Base-by-base conservation (phyloP, 352 stramenopile genomes). In the Globisporangium iwayamae region DNA sequence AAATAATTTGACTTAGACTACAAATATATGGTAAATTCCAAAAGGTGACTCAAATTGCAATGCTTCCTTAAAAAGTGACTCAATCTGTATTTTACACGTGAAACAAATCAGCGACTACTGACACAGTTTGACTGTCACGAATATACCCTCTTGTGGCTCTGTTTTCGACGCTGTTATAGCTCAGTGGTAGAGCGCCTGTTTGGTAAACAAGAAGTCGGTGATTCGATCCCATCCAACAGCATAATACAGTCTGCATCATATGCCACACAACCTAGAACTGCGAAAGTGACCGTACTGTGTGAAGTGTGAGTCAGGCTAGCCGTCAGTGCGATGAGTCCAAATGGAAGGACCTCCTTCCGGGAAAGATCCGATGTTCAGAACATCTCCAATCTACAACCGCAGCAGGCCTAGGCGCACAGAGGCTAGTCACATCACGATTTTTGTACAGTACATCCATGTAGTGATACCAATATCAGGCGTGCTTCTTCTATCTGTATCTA, bases 311-410 rank as follows among this genome's bases (percentile, higher is more conserved):
- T 56, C 16, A 41, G 30, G 50, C 28, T 43, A 3, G 28, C 30
- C 30, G 28, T 16, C 50, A 56, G 50, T 56, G 3, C 50, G 50
- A 25, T 43, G 30, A 56, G 30, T 56, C 50, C 50, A 56, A 56
- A 43, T 56, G 28, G 16, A 28, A 56, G 50, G 50, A 56, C 7
- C 50, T 41, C 28, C 14, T 56, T 56, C 14, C 50, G 50, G 25
- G 14, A 56, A 25, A 2, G 28, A 56, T 56, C 41, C 14, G 28
- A 56, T 39, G 8, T 6, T 28, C 13, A 39, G 38, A 28, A 2
- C 1, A 7, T 56, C 50, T 4, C 3, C 6, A 56, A 56, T 56
- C 28, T 9, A 28, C 28, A 56, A 56, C 50, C 50, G 16, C 39
- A 30, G 28, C 25, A 43, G 50, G 25, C 25, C 25, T 28, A 28